Evolutionary conservation across 2,329 filamentous ascomycete species (phyloP), one percentile per base, ranked within the genome.

Genomic region (Cladophialophora chaetospira): DNA sequence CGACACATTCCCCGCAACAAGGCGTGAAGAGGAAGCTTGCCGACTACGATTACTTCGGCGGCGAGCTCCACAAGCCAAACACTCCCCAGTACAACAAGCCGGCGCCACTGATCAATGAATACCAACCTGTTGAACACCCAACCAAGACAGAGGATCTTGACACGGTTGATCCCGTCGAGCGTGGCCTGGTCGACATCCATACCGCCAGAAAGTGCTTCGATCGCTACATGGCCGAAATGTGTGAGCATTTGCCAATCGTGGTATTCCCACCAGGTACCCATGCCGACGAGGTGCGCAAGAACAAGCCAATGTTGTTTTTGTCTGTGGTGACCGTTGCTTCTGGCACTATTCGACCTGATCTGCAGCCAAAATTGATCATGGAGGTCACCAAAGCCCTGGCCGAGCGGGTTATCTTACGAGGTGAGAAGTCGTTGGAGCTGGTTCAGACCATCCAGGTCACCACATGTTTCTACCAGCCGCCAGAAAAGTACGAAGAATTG

Each of bases 381-480:
- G 86, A 94, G 65, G 74, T 91, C 53, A 88, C 91, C 75, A 83
- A 85, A 60, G 77, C 85, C 9, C 82, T 94, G 53, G 89, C 88
- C 2, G 87, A 94, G 42, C 85, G 84, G 63, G 81, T 93, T 36
- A 82, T 94, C 64, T 77, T 91, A 26, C 82, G 83, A 5, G 90
- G 89, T 10, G 86, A 91, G 65, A 96, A 95, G 76, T 89, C 83
- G 31, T 73, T 96, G 15, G 91, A 96, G 71, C 77, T 96, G 5
- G 84, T 95, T 6, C 91, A 96, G 73, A 83, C 89, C 1, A 75
- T 96, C 36, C 81, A 89, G 56, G 77, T 96, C 3, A 79, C 84
- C 5, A 84, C 87, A n/a, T 82, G 91, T 17, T 96, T 91, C 89
- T 95, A 96, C 70, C 86, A 85, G 70, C 89, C 90, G 13, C 91